phyloP scores from a whole-genome alignment of 306 rosid genomes.

The Lathyrus oleraceus region DNA sequence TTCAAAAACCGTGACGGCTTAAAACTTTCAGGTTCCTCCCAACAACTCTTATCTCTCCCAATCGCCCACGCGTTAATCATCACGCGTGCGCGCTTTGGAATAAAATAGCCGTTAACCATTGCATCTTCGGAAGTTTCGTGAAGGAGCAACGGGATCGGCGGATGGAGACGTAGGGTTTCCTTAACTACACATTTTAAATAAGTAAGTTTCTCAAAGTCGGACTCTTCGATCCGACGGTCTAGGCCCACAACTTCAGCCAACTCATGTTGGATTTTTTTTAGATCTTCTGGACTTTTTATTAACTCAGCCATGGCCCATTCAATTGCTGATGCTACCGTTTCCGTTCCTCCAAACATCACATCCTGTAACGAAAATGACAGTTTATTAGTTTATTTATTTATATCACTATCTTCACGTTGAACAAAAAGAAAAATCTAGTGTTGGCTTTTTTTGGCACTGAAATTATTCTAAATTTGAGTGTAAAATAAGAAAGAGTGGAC shows the following conservation, averaged over 20 bases:
- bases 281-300: slow-evolving; percentile 68
- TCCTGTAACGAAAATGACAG: slow-evolving; percentile 46
- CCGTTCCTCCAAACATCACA: slow-evolving; percentile 96
- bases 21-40: slow-evolving; percentile 65
- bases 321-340: slow-evolving; percentile 89
- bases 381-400: not conserved
- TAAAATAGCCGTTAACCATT: slow-evolving; percentile 50
- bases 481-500: not conserved
- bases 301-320: slow-evolving; percentile 89
- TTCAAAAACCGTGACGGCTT: slow-evolving; percentile 58
- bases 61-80: slow-evolving; percentile 88
- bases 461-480: not conserved
- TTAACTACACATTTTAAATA: slow-evolving; percentile 59
- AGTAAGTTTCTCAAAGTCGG: slow-evolving; percentile 66
- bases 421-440: not conserved
- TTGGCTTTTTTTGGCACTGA: not conserved
- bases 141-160: slow-evolving; percentile 88
- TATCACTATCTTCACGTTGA: not conserved
- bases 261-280: slow-evolving; percentile 61
- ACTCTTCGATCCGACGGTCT: slow-evolving; percentile 63
- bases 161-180: slow-evolving; percentile 85
- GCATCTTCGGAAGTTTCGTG: slow-evolving; percentile 85
- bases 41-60: slow-evolving; percentile 60
- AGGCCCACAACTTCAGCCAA: slow-evolving; percentile 66
- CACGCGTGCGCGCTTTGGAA: slow-evolving; percentile 72